Evolutionary conservation across 352 stramenopile species (phyloP).

Genomic region (Phytopythium ostracodes): DNA sequence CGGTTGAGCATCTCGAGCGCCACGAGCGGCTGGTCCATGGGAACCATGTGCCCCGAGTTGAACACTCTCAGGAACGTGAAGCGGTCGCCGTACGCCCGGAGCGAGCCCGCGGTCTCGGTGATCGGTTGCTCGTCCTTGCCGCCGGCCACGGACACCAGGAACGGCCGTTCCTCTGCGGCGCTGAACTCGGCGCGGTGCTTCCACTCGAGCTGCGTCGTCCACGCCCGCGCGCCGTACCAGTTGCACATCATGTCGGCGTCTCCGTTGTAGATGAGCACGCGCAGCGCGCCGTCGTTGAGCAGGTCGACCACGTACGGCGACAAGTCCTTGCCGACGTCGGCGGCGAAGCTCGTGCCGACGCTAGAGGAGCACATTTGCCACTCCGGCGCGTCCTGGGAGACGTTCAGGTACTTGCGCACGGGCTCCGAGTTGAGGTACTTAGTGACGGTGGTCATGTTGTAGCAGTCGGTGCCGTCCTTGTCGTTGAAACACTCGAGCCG

Average conservation of each 20-base stretch:
- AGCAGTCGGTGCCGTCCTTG: conserved; percentile 10
- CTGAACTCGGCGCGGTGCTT: conserved; percentile 25
- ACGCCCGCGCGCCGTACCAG: conserved; percentile 32
- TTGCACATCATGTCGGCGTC: conserved; percentile 42
- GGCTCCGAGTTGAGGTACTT: conserved; percentile 53
- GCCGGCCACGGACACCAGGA: conserved; percentile 5
- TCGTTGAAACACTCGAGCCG: conserved; percentile 20
- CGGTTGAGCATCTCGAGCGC: conserved; percentile 49
- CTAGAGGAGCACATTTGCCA: conserved; percentile 90
- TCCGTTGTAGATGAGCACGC: conserved; percentile 25
- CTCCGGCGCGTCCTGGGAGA: conserved; percentile 18
- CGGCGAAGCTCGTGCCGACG: conserved; percentile 75
- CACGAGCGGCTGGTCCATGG: conserved; percentile 36
- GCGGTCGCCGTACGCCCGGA: conserved; percentile 23
- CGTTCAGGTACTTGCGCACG: conserved; percentile 31
- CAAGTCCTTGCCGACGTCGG: conserved; percentile 19
- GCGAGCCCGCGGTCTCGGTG: conserved; percentile 12
- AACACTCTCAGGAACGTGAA: conserved; percentile 53
- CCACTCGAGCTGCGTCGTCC: conserved; percentile 32
- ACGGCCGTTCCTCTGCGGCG: conserved; percentile 8
- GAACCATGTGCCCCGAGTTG: conserved; percentile 48
- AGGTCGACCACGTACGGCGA: conserved; percentile 20
- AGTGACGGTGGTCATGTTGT: conserved; percentile 20
- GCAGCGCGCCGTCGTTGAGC: conserved; percentile 14
- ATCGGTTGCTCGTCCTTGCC: not conserved